Evolutionary conservation across 2,329 filamentous ascomycete genomes (phyloP), one percentile per base, ranked within the genome.

Genomic region (Daldinia sp.): DNA sequence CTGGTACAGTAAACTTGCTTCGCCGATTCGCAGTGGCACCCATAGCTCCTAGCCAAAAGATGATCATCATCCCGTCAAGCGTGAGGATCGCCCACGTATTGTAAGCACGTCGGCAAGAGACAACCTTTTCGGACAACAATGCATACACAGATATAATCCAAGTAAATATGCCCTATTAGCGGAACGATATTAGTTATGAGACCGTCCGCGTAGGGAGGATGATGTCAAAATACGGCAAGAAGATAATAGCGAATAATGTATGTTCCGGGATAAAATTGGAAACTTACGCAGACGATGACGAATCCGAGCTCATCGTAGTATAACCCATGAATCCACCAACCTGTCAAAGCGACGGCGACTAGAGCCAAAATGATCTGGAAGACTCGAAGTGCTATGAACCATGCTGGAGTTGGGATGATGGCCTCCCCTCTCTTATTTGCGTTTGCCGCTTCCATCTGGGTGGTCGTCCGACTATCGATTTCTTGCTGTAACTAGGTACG

Each of bases 21-120:
- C 81, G 77, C 52, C 68, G 73, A 17, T 77, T 75, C 7, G 81
- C 81, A 11, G 75, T 75, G 23, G 79, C 76, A 30, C 71, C 77
- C 69, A 77, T 72, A n/a, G 77, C 76, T 0, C 79, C 76, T 15
- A 84, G 78, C 82, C 82, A 84, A 54, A 84, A 75, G 58, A 84
- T 67, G 47, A 79, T 68, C 71, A 83, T 74, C 41, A 82, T 71
- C 3, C 70, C 75, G 45, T 83, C 81, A 19, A 83, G 74, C 11
- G 72, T 72, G 6, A 83, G 71, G 8, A 82, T 74, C 37, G 80
- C 81, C 65, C 79, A 75, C 58, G 82, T 75, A 64, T 83, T 78
- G 68, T 84, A 83, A 15, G 72, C 68, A 1, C 54, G 21, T 17
- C 72, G 77, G 35, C 78, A 73, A 3, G 69, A 61, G 5, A 72